Evolutionary conservation across 2,329 filamentous ascomycete species (phyloP).

Genomic region (Alternaria alternata): DNA sequence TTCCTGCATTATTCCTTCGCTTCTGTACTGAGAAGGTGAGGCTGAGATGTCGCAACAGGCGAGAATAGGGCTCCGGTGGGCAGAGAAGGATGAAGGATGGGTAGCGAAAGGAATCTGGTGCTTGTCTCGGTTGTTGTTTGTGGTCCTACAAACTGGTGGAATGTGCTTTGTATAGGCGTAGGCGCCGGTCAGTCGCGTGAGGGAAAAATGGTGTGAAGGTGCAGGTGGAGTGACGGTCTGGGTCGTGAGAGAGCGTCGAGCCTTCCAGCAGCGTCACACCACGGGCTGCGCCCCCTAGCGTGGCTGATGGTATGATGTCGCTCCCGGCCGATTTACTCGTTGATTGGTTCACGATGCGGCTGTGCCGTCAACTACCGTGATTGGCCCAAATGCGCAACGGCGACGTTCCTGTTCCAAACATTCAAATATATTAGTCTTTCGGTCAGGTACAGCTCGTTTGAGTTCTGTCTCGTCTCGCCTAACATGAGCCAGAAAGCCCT

Average conservation of each 20-base stretch:
- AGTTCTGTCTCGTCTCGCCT: too few species aligned
- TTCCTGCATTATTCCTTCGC: conserved; percentile 21
- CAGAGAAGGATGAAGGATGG: conserved; percentile 12
- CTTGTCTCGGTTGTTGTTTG: conserved; percentile 23
- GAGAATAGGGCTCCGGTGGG: conserved; percentile 25
- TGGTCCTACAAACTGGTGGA: conserved; percentile 23
- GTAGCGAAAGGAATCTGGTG: conserved; percentile 15
- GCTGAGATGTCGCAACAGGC: conserved; percentile 35
- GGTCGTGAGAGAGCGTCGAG: conserved; percentile 23
- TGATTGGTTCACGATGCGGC: conserved; percentile 23
- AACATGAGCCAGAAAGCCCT: too few species aligned
- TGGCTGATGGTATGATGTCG: conserved; percentile 17
- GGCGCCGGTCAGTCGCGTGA: conserved; percentile 40
- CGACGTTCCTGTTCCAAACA: too few species aligned
- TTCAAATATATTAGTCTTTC: too few species aligned
- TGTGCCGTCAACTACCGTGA: conserved; percentile 12
- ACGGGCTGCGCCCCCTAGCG: conserved; percentile 20
- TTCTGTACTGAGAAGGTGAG: conserved; percentile 23
- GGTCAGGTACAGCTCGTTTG: too few species aligned
- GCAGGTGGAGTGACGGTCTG: conserved; percentile 37
- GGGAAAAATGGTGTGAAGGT: conserved; percentile 17
- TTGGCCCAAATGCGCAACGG: conserved; percentile 9
- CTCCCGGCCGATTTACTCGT: conserved; percentile 7
- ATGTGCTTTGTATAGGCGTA: conserved; percentile 43
- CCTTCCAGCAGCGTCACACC: conserved; percentile 26